Base-by-base conservation (phyloP, 1,284 basidiomycete genomes). In the Abortiporus biennis region DNA sequence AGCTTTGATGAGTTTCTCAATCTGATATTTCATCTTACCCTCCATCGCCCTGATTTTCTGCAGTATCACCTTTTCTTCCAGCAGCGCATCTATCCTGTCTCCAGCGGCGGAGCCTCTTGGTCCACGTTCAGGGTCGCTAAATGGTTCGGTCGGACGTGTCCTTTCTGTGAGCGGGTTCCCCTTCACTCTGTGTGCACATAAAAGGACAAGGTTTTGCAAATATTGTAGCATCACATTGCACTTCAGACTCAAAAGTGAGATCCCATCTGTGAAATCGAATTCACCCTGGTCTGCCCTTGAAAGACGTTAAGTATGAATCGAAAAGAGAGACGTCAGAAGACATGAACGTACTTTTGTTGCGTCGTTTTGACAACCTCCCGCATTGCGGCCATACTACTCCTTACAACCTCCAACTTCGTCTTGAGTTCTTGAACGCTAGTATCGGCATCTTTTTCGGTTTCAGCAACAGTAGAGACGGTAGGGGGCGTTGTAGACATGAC, bases 221-320 rank as follows among this genome's bases (percentile, higher is more conserved):
- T 97, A 97, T 1, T 85, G 85, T 9, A 98, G 66, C 50, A 97
- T 74, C 11, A 89, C 63, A 44, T 94, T 80, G 51, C 94, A 87
- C 63, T 97, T 95, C 43, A 94, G 67, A 2, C 89, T 86, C 13
- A 99, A 72, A 1, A 99, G 72, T 0, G 95, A 97, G 47, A 98
- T 90, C 21, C 95, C 95, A 21, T 87, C 72, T 46, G 75, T 74
- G 23, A 76, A 78, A 51, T 90, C 77, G 19, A 87, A 63, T 31
- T 76, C 71, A 36, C 68, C 58, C 12, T 63, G 56, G 48, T 55
- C 29, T 44, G 50, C 38, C 63, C 58, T 60, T 62, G 36, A 16
- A 36, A 19, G 56, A 36, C 45, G 6, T 4, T 15, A 27, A 40
- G 23, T 51, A 41, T 42, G n/a, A 43, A 38, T 46, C 38, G 30